A percentile compares a stretch with the other conserved stretches of the same genome.
These are phyloP conservation scores for Sicyos baderoa DNA, from an alignment of 306 rosid species.

Conservation along the genomic window DNA sequence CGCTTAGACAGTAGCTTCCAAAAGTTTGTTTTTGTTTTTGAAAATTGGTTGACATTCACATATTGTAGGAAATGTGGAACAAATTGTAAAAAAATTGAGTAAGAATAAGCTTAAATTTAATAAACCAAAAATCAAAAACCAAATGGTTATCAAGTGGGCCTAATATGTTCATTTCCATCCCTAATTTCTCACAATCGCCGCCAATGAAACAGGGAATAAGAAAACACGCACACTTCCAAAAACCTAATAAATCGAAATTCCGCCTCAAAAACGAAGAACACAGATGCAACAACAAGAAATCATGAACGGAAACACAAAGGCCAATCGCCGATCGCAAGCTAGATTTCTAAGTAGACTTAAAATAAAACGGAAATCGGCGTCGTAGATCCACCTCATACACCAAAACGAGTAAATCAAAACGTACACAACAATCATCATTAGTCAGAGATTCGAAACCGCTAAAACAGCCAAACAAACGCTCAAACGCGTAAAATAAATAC, in stretches of 20 bases:
- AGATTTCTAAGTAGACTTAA: neutral
- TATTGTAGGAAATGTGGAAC: too few species aligned
- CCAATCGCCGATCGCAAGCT: neutral
- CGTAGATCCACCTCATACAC: conserved; percentile 27
- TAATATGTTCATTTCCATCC: neutral
- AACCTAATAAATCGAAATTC: neutral
- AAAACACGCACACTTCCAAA: neutral
- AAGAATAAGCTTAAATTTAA: too few species aligned
- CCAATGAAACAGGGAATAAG: conserved; percentile 10
- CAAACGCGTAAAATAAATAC: conserved; percentile 14
- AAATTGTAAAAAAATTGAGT: too few species aligned
- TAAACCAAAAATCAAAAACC: too few species aligned
- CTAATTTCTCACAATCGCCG: conserved; percentile 5
- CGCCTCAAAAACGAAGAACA: neutral
- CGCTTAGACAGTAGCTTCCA: too few species aligned
- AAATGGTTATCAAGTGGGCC: too few species aligned
- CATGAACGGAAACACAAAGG: neutral
- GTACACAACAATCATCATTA: conserved; percentile 19
- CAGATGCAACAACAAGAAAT: neutral
- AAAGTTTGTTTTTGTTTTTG: too few species aligned
- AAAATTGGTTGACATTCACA: too few species aligned
- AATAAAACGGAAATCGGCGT: conserved; percentile 16
- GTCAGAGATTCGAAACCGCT: conserved; percentile 18
- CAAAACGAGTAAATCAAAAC: conserved; percentile 20
- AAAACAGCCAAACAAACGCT: conserved; percentile 10